These are phyloP conservation scores for Ganoderma multipileum DNA, from an alignment of 1,284 basidiomycete species.

Conservation along the genomic window DNA sequence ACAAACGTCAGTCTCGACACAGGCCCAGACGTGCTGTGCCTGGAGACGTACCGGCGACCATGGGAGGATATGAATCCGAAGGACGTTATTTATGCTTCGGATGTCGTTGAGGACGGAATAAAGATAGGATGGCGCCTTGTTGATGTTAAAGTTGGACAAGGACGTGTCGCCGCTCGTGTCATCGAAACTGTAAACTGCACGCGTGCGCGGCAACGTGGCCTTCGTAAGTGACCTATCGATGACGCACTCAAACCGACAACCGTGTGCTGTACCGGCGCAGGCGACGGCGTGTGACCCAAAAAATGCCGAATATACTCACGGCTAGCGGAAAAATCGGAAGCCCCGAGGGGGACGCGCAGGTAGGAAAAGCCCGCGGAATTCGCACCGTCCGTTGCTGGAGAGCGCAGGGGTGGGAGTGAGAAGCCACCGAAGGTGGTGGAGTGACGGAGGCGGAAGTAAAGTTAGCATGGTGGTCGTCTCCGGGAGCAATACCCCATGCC, in stretches of 20 bases:
- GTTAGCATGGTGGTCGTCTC: neutral
- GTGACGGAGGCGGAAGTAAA: neutral
- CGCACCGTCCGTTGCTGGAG: constrained; percentile 51
- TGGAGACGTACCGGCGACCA: constrained; percentile 55
- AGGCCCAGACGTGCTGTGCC: neutral
- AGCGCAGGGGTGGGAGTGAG: neutral
- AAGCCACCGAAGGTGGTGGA: neutral
- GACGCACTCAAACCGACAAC: constrained; percentile 10
- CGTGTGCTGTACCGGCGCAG: constrained; percentile 6
- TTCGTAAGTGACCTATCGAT: constrained; percentile 12
- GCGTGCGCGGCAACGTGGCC: neutral
- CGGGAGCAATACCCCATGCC: constrained; percentile 6
- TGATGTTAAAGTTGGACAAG: constrained; percentile 49
- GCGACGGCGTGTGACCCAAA: neutral
- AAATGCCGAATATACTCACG: constrained; percentile 23
- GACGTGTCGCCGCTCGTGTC: constrained; percentile 51
- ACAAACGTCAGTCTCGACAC: neutral
- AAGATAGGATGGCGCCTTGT: constrained; percentile 50
- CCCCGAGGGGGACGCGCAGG: constrained; percentile 56
- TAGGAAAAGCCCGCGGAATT: constrained; percentile 55
- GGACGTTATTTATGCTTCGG: constrained; percentile 45
- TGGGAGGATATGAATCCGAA: constrained; percentile 52
- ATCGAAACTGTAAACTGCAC: constrained; percentile 56
- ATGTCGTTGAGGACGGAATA: constrained; percentile 55
- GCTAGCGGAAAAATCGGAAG: constrained; percentile 50